Evolutionary conservation across 148 eudicot genomes (phyloP), one percentile per base, ranked within the genome.

Genomic region (Cornus controversa): DNA sequence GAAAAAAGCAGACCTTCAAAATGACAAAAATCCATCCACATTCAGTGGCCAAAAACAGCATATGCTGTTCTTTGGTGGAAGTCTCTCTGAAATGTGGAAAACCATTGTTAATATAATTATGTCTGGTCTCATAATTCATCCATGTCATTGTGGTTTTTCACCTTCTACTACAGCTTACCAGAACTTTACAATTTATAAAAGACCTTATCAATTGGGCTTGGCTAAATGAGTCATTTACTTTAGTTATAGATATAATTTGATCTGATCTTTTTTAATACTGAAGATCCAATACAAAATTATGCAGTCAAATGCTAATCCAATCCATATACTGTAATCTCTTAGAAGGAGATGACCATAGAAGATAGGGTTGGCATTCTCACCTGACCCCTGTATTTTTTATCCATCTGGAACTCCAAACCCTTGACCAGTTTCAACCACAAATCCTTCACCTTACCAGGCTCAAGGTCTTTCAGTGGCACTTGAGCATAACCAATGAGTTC

Each of bases 401-500:
- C 97, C 78, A 93, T 85, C 69, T 92, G 98, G 71, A 92, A 74
- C 62, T 82, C 82, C 75, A 92, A 74, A 82, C 92, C 97, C 84
- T 92, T 94, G 34, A 92, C 92, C 29, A 94, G 90, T 54, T 86
- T 90, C 81, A 92, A 73, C 98, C 98, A 94, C 23, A 85, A 75
- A 18, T 84, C 83, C 81, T 92, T 94, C 37, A 92, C 91, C 79
- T 94, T 89, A 26, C 98, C 97, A 13, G 97, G 95, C 63, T 87
- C 90, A 40, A 94, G 92, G 72, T 85, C 90, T 67, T 70, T 85
- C 25, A 94, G 80, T 14, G 89, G 69, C 20, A 88, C 24, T 57
- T 79, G 90, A 80, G 90, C 92, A 82, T 91, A 86, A 28, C 98
- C 98, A 25, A 94, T 88, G 31, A 92, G 64, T 79, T 94, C 95